Evolutionary conservation across 441 rosid species (phyloP).

Genomic region (Erysimum cheiri): DNA sequence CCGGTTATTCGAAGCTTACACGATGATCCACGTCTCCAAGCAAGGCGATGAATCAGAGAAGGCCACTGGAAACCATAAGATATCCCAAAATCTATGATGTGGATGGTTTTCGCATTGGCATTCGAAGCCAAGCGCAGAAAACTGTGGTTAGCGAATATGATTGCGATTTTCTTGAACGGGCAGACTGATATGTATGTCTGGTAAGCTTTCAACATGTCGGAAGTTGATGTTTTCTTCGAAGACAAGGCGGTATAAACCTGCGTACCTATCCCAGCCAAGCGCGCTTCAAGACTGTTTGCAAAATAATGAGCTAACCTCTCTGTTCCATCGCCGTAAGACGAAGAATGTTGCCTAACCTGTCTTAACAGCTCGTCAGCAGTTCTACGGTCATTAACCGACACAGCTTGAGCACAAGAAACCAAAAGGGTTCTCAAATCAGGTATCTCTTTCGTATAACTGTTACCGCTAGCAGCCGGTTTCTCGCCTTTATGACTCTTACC

Average conservation of each 20-base stretch:
- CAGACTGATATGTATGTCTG: constrained; percentile 46
- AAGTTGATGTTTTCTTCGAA: constrained; percentile 58
- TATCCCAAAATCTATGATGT: constrained; percentile 82
- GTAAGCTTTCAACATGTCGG: constrained; percentile 75
- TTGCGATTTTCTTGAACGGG: constrained; percentile 53
- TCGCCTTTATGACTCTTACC: constrained; percentile 25
- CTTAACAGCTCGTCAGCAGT: constrained; percentile 64
- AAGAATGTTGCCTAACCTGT: constrained; percentile 78
- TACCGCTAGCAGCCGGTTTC: constrained; percentile 23
- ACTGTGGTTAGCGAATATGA: constrained; percentile 48
- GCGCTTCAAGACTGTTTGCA: constrained; percentile 82
- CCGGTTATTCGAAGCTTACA: constrained; percentile 64
- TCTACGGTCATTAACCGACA: constrained; percentile 53
- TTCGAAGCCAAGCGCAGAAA: constrained; percentile 40
- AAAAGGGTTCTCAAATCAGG: constrained; percentile 57
- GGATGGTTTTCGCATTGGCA: constrained; percentile 48
- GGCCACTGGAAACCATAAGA: constrained; percentile 73
- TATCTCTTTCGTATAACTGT: constrained; percentile 31
- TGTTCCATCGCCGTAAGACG: constrained; percentile 76
- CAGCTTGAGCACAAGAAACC: constrained; percentile 60
- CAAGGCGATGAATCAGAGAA: constrained; percentile 49
- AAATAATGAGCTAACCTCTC: constrained; percentile 85
- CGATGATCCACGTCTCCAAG: constrained; percentile 45
- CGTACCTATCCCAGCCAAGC: constrained; percentile 74
- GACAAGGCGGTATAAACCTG: constrained; percentile 59